These are phyloP conservation scores for Spiromastix sp. DNA, from an alignment of 2,329 filamentous ascomycete species.

Conservation along the genomic window DNA sequence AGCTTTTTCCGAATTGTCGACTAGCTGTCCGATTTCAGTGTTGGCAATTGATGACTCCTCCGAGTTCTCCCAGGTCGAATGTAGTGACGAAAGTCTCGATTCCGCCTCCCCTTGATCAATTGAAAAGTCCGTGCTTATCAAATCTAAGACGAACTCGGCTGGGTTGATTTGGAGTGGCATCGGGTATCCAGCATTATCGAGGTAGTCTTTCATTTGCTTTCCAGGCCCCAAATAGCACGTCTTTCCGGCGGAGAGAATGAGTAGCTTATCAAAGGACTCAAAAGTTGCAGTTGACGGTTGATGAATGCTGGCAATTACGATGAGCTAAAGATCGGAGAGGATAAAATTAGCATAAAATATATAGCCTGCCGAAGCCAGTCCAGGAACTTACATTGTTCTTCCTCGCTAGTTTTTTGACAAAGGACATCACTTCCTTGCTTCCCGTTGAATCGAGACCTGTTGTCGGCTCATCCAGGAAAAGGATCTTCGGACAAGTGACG, in stretches of 20 bases:
- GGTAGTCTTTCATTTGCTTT: slow-evolving; percentile 50
- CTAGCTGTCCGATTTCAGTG: slow-evolving; percentile 17
- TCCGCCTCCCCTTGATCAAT: slow-evolving; percentile 35
- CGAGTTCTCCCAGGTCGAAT: slow-evolving; percentile 47
- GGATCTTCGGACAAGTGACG: slow-evolving; percentile 67
- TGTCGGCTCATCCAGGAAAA: slow-evolving; percentile 79
- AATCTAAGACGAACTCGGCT: slow-evolving; percentile 68
- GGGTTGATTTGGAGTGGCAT: slow-evolving; percentile 66
- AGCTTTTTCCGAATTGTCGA: slow-evolving; percentile 18
- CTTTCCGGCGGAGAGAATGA: slow-evolving; percentile 60
- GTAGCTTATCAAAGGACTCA: slow-evolving; percentile 67
- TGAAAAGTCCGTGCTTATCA: slow-evolving; percentile 68
- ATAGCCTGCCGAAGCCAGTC: too few species aligned
- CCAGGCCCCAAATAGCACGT: slow-evolving; percentile 65
- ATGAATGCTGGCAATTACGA: slow-evolving; percentile 75
- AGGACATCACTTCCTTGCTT: slow-evolving; percentile 65
- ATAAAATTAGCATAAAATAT: too few species aligned
- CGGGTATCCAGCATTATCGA: slow-evolving; percentile 47
- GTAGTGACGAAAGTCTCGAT: slow-evolving; percentile 43
- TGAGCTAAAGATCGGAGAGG: too few species aligned
- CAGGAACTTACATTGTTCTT: slow-evolving; percentile 49
- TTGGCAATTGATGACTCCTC: slow-evolving; percentile 24
- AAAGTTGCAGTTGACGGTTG: slow-evolving; percentile 75
- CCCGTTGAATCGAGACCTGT: slow-evolving; percentile 72
- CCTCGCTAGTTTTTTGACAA: slow-evolving; percentile 56